Conservation (phyloP, 495 filamentous ascomycete genomes). For the Hypomontagnella submonticulosa region DNA sequence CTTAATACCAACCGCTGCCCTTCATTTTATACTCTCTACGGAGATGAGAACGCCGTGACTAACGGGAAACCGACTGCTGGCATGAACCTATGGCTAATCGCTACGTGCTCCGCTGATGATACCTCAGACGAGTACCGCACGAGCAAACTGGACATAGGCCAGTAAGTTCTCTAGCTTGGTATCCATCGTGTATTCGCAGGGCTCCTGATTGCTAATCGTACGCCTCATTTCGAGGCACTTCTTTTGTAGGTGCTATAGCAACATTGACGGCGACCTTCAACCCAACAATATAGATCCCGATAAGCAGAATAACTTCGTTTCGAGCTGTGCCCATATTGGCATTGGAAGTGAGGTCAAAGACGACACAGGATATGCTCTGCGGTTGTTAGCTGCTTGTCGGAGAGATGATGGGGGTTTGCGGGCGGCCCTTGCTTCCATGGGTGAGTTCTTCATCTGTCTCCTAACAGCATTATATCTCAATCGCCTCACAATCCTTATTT, state of each 20-base stretch:
- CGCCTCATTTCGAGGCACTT: neutral
- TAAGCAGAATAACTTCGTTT: neutral
- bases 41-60: too few relatives aligned
- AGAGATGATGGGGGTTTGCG: too few relatives aligned
- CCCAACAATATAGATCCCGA: neutral
- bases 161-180: neutral
- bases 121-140: slow-evolving; percentile 5
- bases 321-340: neutral
- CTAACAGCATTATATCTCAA: too few relatives aligned
- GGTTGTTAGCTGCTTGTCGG: too few relatives aligned
- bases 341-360: neutral
- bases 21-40: too few relatives aligned
- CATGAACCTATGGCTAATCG: neutral
- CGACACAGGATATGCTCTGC: too few relatives aligned
- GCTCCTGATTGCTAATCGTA: slow-evolving; percentile 4
- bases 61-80: too few relatives aligned
- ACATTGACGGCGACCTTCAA: neutral
- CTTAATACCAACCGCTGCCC: neutral
- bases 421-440: too few relatives aligned
- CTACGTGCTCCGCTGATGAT: neutral
- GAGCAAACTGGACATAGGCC: slow-evolving; percentile 12
- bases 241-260: neutral
- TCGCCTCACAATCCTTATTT: too few relatives aligned
- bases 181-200: neutral
- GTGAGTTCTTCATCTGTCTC: too few relatives aligned